Base-by-base conservation (phyloP, 139 green algal genomes). In the Nannochloris sp. region DNA sequence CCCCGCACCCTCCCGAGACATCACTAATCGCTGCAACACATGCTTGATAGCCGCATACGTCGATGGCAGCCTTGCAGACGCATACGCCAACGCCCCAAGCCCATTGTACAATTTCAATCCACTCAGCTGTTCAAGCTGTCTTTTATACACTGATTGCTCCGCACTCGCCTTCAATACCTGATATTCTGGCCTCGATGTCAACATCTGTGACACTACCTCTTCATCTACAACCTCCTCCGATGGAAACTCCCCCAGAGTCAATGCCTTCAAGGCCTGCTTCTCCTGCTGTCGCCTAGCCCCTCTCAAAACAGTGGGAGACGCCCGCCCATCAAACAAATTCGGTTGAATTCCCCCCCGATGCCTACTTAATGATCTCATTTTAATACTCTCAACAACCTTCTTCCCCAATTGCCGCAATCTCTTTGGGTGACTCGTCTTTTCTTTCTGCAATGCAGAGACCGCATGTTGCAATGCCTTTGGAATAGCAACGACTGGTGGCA, bases 1-100 rank as follows among this genome's bases (percentile, higher is more conserved):
- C 0, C 69, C 62, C 23, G 59, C 61, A 20, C 57, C 53, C 4
- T 50, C 6, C 25, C 58, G 40, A 12, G 33, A 40, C 46, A 23
- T 28, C 23, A 33, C 25, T 53, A 84, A 43, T 68, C 83, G 73
- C 2, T 64, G 30, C 30, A 84, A 53, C 5, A 74, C 51, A 1
- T 61, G 62, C 2, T 60, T 53, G 29, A 83, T 29, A 16, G 69
- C 75, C 16, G 78, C 67, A 29, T 84, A 84, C 62, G 66, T 75
- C 4, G 64, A 76, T 12, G 78, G 75, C 67, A 84, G 61, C 36
- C 78, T 71, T 1, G 61, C 36, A 1, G 66, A 62, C 0, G 50
- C 65, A 29, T 84, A 84, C 2, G 74, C 78, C 37, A 71, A 50
- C 5, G 72, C 46, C 17, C 46, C 46, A n/a, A 51, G 46, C 46